Evolutionary conservation across 2,329 filamentous ascomycete genomes (phyloP).

Genomic region (Fusarium concolor): DNA sequence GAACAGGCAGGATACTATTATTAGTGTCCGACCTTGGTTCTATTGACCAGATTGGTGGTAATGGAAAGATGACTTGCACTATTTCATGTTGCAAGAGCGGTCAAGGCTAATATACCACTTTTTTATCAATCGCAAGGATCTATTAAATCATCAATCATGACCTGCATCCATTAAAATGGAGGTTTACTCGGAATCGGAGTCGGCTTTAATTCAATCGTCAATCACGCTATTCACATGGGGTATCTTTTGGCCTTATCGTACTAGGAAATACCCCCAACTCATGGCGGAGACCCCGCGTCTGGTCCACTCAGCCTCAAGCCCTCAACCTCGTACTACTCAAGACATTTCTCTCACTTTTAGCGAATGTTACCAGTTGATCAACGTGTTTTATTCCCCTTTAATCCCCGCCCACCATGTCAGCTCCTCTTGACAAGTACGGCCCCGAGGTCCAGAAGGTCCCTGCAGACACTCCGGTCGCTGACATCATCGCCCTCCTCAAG

Average conservation of each 20-base stretch:
- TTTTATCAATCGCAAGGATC: not conserved
- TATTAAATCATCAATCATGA: not conserved
- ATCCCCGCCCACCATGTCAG: not conserved
- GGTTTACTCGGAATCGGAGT: not conserved
- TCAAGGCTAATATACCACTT: not conserved
- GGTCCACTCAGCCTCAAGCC: not conserved
- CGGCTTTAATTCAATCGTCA: not conserved
- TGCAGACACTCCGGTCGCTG: not conserved
- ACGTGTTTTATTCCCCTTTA: too few relatives aligned
- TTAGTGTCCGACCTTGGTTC: too few relatives aligned
- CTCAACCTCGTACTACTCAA: not conserved
- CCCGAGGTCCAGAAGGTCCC: conserved; percentile 4
- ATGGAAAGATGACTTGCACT: too few relatives aligned
- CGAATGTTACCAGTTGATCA: too few relatives aligned
- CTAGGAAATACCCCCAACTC: not conserved
- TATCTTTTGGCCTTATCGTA: not conserved
- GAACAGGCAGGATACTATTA: too few relatives aligned
- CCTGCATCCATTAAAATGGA: not conserved
- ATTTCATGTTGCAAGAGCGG: not conserved
- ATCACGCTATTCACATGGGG: not conserved
- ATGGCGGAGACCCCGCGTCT: not conserved
- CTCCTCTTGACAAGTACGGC: not conserved
- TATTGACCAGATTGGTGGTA: too few relatives aligned
- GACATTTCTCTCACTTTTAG: not conserved
- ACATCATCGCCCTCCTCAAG: conserved; percentile 12